A percentile compares a stretch with the other conserved stretches of the same genome.
These are phyloP conservation scores for Dichomitus squalens DNA, from an alignment of 1,284 basidiomycete genomes.

Conservation along the genomic window DNA sequence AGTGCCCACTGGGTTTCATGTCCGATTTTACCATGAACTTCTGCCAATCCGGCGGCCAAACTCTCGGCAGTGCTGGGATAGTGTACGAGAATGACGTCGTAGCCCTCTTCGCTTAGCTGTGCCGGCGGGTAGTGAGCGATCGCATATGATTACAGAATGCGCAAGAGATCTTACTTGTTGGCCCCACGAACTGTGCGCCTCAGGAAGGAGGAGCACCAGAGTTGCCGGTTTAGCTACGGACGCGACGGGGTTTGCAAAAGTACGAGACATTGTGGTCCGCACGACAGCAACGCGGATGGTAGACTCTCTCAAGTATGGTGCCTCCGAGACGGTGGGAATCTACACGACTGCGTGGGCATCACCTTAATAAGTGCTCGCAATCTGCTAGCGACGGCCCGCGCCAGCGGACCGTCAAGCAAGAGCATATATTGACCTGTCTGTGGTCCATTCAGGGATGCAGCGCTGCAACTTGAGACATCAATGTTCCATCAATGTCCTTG, in stretches of 20 bases:
- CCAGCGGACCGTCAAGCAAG: too few species aligned
- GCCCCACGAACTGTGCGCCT: constrained; percentile 38
- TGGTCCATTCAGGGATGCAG: too few species aligned
- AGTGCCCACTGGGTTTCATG: constrained; percentile 36
- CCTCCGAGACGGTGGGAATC: not conserved
- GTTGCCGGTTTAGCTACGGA: constrained; percentile 33
- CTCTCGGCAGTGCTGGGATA: constrained; percentile 29
- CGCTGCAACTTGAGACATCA: too few species aligned
- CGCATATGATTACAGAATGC: not conserved
- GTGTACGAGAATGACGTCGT: constrained; percentile 38
- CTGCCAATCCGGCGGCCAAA: constrained; percentile 24
- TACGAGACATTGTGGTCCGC: constrained; percentile 13
- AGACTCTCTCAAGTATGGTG: not conserved
- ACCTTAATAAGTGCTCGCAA: too few species aligned
- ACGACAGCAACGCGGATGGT: not conserved
- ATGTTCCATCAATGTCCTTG: too few species aligned
- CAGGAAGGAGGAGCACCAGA: constrained; percentile 33
- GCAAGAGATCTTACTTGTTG: constrained; percentile 35
- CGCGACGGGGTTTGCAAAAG: constrained; percentile 30
- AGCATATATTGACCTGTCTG: too few species aligned
- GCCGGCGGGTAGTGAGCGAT: constrained; percentile 3
- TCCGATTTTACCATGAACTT: constrained; percentile 8
- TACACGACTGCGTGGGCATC: not conserved
- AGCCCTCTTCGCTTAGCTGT: constrained; percentile 49
- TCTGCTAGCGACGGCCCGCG: too few species aligned